Percentiles rank a stretch among this genome's conserved stretches.
These are phyloP conservation scores for Rosellinia necatrix DNA, from an alignment of 2,329 filamentous ascomycete species.

Conservation along the genomic window DNA sequence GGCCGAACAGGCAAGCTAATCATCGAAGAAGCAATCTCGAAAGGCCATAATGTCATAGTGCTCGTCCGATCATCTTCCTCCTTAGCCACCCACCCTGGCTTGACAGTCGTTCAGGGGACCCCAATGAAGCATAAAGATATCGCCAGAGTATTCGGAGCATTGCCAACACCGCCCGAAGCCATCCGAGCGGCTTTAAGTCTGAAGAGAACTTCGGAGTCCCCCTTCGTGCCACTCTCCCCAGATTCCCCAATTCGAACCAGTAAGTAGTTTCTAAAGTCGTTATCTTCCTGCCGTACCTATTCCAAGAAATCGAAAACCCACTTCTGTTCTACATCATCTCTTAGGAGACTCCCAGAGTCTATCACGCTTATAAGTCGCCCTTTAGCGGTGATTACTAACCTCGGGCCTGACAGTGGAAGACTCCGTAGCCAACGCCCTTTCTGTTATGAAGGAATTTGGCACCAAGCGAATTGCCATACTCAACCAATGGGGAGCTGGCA, in stretches of 20 bases:
- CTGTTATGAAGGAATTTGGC: constrained; percentile 44
- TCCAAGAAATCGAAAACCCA: not conserved
- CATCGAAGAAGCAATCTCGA: constrained; percentile 45
- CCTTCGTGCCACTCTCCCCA: constrained; percentile 48
- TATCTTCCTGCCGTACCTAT: not conserved
- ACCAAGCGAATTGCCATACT: constrained; percentile 53
- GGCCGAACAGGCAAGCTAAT: constrained; percentile 53
- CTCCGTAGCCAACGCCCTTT: constrained; percentile 44
- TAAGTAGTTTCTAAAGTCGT: not conserved
- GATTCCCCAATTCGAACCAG: constrained; percentile 50
- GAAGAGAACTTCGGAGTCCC: constrained; percentile 50
- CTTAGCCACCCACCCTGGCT: constrained; percentile 33
- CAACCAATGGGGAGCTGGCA: constrained; percentile 54
- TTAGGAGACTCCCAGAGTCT: not conserved
- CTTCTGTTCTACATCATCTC: not conserved
- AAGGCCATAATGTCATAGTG: constrained; percentile 50
- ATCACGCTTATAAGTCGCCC: not conserved
- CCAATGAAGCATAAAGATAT: constrained; percentile 46
- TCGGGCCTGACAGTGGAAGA: constrained; percentile 43
- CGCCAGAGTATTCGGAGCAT: constrained; percentile 40
- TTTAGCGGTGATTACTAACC: not conserved
- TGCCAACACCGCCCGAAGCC: constrained; percentile 37
- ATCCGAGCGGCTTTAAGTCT: constrained; percentile 56
- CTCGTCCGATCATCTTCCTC: constrained; percentile 48
- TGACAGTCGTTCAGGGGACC: constrained; percentile 48